These are phyloP conservation scores for Silene noctiflora DNA, from an alignment of 179 eudicot species.

Conservation along the genomic window DNA sequence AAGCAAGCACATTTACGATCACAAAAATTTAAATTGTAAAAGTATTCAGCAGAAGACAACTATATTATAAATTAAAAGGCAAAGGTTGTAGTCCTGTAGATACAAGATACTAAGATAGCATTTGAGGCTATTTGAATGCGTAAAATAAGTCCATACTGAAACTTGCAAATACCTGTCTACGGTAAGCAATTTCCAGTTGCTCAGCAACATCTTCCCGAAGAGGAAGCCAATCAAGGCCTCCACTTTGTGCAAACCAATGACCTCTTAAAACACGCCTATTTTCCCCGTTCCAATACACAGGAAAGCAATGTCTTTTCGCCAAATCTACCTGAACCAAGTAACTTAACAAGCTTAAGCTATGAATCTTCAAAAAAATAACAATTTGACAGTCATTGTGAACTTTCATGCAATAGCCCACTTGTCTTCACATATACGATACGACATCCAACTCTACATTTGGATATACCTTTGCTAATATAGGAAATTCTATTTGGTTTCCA, in stretches of 20 bases:
- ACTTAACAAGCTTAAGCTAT: background rate
- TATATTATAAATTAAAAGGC: background rate
- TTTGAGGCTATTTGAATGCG: background rate
- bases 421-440: constrained; percentile 1
- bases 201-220: constrained; percentile 94
- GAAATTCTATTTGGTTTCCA: background rate
- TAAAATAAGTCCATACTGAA: background rate
- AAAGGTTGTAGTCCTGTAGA: background rate
- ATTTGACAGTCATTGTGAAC: background rate
- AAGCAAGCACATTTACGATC: constrained; percentile 6
- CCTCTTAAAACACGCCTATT: constrained; percentile 92
- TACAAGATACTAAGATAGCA: background rate
- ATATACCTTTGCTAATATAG: background rate
- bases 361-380: constrained; percentile 1
- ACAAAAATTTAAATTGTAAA: background rate
- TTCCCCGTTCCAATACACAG: constrained; percentile 97
- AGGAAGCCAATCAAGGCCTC: constrained; percentile 96
- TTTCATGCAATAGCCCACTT: background rate
- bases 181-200: constrained; percentile 90
- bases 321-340: constrained; percentile 72
- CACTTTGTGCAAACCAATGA: constrained; percentile 96
- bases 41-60: background rate
- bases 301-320: constrained; percentile 79
- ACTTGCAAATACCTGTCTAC: constrained; percentile 50
- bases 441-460: background rate